Conservation (phyloP, 2,329 filamentous ascomycete species). For the Ilyonectria destructans region DNA sequence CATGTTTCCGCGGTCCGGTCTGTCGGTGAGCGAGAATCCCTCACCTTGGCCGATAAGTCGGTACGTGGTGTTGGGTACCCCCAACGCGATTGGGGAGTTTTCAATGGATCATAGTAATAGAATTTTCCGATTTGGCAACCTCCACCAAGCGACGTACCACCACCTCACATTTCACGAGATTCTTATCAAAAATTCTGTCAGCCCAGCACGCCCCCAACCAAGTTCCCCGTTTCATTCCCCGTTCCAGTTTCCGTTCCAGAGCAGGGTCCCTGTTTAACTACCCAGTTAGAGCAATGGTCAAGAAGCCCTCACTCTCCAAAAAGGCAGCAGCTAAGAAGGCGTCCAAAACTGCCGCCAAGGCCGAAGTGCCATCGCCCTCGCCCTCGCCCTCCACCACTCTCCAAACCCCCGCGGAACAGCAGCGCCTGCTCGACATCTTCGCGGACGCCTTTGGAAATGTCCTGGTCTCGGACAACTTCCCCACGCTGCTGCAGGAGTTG, state of each 20-base stretch:
- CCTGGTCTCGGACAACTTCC: conserved; percentile 64
- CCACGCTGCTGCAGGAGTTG: conserved; percentile 80
- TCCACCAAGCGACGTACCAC: conserved; percentile 13
- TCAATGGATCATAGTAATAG: conserved; percentile 18
- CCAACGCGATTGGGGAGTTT: conserved; percentile 15
- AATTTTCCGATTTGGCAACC: conserved; percentile 29
- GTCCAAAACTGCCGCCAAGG: conserved; percentile 36
- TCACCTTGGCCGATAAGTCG: conserved; percentile 22
- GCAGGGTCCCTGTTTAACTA: neutral
- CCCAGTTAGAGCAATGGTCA: conserved; percentile 44
- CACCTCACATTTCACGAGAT: conserved; percentile 14
- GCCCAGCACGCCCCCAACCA: neutral
- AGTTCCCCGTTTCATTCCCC: neutral
- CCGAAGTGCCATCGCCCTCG: conserved; percentile 13
- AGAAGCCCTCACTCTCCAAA: conserved; percentile 44
- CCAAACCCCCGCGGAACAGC: conserved; percentile 64
- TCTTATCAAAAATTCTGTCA: conserved; percentile 10
- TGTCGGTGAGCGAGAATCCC: conserved; percentile 21
- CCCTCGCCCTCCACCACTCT: conserved; percentile 27
- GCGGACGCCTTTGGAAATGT: conserved; percentile 72
- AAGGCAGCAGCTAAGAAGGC: conserved; percentile 34
- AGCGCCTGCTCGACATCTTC: conserved; percentile 83
- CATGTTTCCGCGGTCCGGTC: conserved; percentile 1
- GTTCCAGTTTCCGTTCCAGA: neutral
- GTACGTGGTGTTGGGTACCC: neutral